A percentile compares a stretch with the other conserved stretches of the same genome.
These are phyloP conservation scores for Rhizopus microsporus DNA, from an alignment of 371 early-diverging fungal species.

Conservation along the genomic window DNA sequence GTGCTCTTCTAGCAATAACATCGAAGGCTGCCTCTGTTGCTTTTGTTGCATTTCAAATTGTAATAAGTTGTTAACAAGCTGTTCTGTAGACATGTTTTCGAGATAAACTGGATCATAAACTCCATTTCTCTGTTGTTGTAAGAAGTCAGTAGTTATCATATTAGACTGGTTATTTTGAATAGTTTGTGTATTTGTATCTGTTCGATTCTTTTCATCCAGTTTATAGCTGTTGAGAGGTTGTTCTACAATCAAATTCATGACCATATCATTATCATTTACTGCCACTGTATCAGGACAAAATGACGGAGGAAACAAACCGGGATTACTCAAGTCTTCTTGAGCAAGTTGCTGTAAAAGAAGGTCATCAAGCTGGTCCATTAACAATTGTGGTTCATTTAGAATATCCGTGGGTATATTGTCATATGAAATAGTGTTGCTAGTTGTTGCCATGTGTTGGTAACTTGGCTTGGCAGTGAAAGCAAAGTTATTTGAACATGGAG, in stretches of 20 bases:
- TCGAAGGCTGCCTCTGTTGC: neutral
- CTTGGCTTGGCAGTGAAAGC: no score
- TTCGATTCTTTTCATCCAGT: neutral
- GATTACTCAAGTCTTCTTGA: neutral
- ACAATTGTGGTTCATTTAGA: neutral
- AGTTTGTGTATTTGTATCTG: neutral
- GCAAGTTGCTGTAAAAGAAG: conserved; percentile 2
- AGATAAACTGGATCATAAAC: neutral
- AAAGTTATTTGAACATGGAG: no score
- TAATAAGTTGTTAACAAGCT: neutral
- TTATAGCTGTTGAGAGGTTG: neutral
- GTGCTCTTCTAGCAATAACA: neutral
- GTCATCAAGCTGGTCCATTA: neutral
- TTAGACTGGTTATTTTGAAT: neutral
- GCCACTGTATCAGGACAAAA: neutral
- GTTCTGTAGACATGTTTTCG: neutral
- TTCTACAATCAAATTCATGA: neutral
- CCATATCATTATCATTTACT: neutral
- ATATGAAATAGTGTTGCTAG: no score
- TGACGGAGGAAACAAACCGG: neutral
- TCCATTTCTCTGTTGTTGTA: neutral
- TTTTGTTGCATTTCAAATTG: neutral
- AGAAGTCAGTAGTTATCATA: neutral
- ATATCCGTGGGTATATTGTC: neutral
- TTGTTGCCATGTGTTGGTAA: neutral